These are phyloP conservation scores for Metschnikowia similis DNA, from an alignment of 805 yeast genomes.

Conservation along the genomic window DNA sequence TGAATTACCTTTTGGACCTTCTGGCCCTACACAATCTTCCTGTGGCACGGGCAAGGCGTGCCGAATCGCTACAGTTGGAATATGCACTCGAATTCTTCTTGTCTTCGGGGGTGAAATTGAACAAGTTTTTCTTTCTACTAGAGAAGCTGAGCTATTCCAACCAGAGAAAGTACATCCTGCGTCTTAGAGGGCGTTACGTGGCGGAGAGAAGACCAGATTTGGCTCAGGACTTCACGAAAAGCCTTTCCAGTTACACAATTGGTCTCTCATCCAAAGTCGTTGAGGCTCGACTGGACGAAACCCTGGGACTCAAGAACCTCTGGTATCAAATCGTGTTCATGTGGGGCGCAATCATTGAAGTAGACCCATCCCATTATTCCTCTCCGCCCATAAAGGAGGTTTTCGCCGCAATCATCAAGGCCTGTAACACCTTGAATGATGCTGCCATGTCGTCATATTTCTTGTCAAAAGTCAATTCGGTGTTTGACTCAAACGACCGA, in stretches of 20 bases:
- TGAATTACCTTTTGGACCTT: constrained; percentile 23
- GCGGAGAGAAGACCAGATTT: neutral
- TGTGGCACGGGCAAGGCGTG: neutral
- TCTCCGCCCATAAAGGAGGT: constrained; percentile 3
- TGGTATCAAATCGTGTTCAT: constrained; percentile 11
- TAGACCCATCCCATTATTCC: neutral
- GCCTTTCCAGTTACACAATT: constrained; percentile 15
- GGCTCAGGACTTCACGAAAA: constrained; percentile 9
- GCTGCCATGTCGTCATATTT: constrained; percentile 5
- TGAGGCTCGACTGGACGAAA: neutral
- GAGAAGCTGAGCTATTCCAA: constrained; percentile 6
- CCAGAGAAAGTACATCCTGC: constrained; percentile 15
- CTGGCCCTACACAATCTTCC: neutral
- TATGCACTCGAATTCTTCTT: constrained; percentile 20
- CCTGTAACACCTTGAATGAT: neutral
- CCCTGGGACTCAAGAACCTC: constrained; percentile 3
- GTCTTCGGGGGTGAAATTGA: constrained; percentile 15
- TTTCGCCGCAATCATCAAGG: neutral
- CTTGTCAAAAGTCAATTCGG: constrained; percentile 4
- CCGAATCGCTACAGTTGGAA: constrained; percentile 9
- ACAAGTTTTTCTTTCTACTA: constrained; percentile 23
- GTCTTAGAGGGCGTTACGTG: constrained; percentile 7
- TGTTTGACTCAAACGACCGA: constrained; percentile 5
- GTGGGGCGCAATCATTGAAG: constrained; percentile 14
- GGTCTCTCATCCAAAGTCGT: constrained; percentile 1